phyloP scores from a whole-genome alignment of 2,329 filamentous ascomycete genomes.

The Corynespora cassiicola region DNA sequence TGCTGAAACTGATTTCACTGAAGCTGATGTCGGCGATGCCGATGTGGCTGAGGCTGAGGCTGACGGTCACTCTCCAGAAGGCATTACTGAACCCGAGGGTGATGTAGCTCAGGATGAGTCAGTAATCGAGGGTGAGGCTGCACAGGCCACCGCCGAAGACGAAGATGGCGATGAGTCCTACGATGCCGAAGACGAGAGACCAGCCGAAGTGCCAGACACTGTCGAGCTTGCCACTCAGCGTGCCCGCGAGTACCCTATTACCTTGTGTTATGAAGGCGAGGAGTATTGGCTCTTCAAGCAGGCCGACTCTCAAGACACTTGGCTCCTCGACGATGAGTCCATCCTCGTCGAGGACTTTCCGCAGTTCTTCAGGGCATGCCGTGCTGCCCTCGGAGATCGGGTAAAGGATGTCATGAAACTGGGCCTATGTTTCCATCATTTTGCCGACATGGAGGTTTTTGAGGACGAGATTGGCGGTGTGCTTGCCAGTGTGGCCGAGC shows the following conservation, averaged over 20 bases:
- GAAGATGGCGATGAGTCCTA: too few relatives aligned
- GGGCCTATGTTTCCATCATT: conserved; percentile 50
- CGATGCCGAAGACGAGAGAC: too few relatives aligned
- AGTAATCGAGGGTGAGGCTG: too few relatives aligned
- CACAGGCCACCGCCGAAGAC: too few relatives aligned
- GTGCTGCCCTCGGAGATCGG: conserved; percentile 61
- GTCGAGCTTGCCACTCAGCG: too few relatives aligned
- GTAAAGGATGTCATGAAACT: conserved; percentile 60
- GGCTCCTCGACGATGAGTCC: conserved; percentile 32
- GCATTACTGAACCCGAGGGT: too few relatives aligned
- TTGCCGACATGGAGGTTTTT: conserved; percentile 46
- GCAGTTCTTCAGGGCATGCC: conserved; percentile 63
- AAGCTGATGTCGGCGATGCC: too few relatives aligned
- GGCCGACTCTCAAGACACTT: conserved; percentile 35
- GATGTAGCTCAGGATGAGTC: too few relatives aligned
- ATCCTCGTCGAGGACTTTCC: conserved; percentile 47
- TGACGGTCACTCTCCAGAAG: conserved; percentile 15
- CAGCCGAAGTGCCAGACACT: too few relatives aligned
- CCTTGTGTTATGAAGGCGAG: conserved; percentile 34
- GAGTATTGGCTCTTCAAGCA: conserved; percentile 41
- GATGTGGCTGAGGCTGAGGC: conserved; percentile 13
- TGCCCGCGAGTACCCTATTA: conserved; percentile 28
- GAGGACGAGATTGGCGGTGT: conserved; percentile 40
- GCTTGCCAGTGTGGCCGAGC: conserved; percentile 49
- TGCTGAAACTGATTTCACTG: background rate